Percentiles rank a stretch among this genome's conserved stretches.
These are phyloP conservation scores for Sclerotinia subarctica DNA, from an alignment of 2,329 filamentous ascomycete species.

Conservation along the genomic window DNA sequence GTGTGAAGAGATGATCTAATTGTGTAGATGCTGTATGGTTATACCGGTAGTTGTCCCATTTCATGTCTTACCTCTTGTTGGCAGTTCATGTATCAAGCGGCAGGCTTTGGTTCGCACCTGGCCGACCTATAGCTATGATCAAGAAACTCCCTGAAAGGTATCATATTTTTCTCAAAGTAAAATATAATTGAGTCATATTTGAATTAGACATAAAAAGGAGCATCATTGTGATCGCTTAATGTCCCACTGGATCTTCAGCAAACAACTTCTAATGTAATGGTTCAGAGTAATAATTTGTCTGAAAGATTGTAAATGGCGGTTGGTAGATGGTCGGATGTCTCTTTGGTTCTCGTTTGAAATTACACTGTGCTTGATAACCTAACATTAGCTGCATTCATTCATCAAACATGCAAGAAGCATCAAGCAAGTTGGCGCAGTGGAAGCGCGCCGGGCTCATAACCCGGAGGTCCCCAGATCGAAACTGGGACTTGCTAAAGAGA, in stretches of 20 bases:
- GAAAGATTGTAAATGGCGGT: neutral
- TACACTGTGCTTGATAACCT: neutral
- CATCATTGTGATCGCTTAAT: neutral
- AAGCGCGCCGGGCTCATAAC: conserved; percentile 43
- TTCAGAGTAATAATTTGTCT: neutral
- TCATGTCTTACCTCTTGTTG: neutral
- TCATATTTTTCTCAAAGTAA: neutral
- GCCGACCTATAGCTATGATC: neutral
- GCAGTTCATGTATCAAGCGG: neutral
- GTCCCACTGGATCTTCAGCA: neutral
- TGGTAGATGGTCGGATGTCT: neutral
- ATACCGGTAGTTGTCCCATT: neutral
- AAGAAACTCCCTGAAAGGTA: neutral
- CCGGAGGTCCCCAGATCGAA: conserved; percentile 42
- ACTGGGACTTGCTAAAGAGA: conserved; percentile 29
- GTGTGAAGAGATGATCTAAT: neutral
- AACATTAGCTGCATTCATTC: accelerated
- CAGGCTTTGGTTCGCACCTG: neutral
- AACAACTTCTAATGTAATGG: neutral
- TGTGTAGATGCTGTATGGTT: neutral
- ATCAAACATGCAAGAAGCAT: neutral
- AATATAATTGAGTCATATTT: neutral
- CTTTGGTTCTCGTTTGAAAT: neutral
- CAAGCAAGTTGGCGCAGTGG: conserved; percentile 41
- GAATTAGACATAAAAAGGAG: neutral